phyloP scores from a whole-genome alignment of 2,329 filamentous ascomycete genomes.

The Cladosporium sp. region DNA sequence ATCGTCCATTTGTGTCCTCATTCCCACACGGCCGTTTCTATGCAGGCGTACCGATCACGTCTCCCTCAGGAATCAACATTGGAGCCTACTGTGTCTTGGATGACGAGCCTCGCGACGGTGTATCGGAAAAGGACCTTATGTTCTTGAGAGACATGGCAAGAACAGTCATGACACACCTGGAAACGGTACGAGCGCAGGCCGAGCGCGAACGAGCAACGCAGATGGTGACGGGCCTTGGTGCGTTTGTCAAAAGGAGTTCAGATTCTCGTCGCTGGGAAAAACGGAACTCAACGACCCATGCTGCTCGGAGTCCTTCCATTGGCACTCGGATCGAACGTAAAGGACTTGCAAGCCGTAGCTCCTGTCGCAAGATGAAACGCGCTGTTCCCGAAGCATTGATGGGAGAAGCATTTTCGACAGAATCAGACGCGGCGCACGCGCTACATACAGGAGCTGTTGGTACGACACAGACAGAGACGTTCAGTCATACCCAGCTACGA shows the following conservation, averaged over 20 bases:
- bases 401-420: background rate
- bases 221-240: constrained; percentile 52
- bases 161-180: constrained; percentile 60
- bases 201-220: constrained; percentile 52
- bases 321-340: background rate
- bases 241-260: constrained; percentile 32
- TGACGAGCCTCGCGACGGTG: constrained; percentile 49
- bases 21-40: constrained; percentile 43
- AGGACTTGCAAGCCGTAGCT: background rate
- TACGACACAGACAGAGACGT: background rate
- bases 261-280: background rate
- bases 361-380: background rate
- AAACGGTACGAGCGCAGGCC: constrained; percentile 50
- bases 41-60: constrained; percentile 58
- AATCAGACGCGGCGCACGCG: background rate
- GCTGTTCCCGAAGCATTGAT: background rate
- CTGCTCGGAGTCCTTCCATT: background rate
- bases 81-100: constrained; percentile 60
- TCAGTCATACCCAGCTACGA: background rate
- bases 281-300: background rate
- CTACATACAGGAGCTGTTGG: background rate
- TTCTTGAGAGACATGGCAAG: constrained; percentile 56
- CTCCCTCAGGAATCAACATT: constrained; percentile 54
- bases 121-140: constrained; percentile 46
- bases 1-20: constrained; percentile 25